A percentile compares a stretch with the other conserved stretches of the same genome.
phyloP scores from a whole-genome alignment of 495 filamentous ascomycete species.

The Astrocystis sublimbata region DNA sequence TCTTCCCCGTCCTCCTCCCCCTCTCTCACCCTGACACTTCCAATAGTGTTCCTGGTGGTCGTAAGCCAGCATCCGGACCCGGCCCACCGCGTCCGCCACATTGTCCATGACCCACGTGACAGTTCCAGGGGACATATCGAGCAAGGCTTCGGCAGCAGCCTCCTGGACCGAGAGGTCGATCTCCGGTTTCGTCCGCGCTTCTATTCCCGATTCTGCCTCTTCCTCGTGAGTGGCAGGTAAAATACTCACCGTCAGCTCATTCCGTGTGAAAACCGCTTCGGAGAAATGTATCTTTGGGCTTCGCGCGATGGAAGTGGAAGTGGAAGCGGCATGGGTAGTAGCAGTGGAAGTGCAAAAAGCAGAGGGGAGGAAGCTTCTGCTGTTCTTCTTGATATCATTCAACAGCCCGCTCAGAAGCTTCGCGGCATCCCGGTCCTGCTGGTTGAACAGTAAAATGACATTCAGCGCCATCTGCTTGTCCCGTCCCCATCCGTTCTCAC shows the following conservation, averaged over 20 bases:
- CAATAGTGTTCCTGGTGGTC: too few species aligned
- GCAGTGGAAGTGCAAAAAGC: too few species aligned
- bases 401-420: constrained; percentile 58
- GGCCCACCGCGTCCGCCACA: constrained; percentile 32
- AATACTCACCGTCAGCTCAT: constrained; percentile 31
- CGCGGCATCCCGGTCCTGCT: constrained; percentile 76
- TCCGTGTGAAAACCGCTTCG: constrained; percentile 45
- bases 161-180: constrained; percentile 40
- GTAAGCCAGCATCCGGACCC: constrained; percentile 17
- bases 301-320: too few species aligned
- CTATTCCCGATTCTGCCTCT: neutral
- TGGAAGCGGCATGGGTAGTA: too few species aligned
- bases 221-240: neutral
- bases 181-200: constrained; percentile 20
- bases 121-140: constrained; percentile 14
- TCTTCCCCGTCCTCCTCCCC: too few species aligned
- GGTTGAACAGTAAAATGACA: constrained; percentile 82
- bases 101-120: constrained; percentile 26
- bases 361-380: too few species aligned
- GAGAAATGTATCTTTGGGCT: constrained; percentile 26
- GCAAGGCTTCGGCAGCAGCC: constrained; percentile 31
- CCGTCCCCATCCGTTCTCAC: too few species aligned
- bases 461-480: constrained; percentile 23
- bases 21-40: too few species aligned
- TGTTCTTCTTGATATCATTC: constrained; percentile 17